A percentile compares a stretch with the other conserved stretches of the same genome.
phyloP scores from a whole-genome alignment of 768 basidiomycete genomes.

The Phlebiopsis flavidoalba region DNA sequence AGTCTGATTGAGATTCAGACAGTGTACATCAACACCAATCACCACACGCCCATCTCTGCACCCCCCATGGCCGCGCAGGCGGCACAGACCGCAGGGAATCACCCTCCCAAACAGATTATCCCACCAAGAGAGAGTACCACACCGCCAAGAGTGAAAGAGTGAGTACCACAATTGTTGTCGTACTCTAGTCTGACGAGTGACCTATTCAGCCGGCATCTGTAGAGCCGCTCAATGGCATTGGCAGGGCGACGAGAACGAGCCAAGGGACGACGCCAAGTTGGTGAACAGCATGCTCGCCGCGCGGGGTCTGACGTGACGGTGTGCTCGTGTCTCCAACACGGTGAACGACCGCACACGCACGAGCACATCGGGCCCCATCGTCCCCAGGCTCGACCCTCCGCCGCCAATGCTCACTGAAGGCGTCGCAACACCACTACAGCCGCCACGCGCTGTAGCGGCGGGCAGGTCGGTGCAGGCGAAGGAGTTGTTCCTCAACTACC shows the following conservation, averaged over 20 bases:
- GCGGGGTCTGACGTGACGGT: conserved; percentile 35
- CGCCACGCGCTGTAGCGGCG: conserved; percentile 15
- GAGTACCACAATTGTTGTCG: conserved; percentile 22
- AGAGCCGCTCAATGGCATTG: conserved; percentile 57
- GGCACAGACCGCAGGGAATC: conserved; percentile 40
- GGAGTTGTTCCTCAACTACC: conserved; percentile 92
- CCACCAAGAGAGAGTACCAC: no score
- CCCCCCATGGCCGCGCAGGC: conserved; percentile 60
- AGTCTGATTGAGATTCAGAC: conserved; percentile 96
- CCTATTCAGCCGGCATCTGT: conserved; percentile 48
- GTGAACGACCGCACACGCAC: conserved; percentile 69
- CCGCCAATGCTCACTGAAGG: conserved; percentile 15
- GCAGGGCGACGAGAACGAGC: conserved; percentile 61
- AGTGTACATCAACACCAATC: conserved; percentile 99
- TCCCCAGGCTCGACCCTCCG: conserved; percentile 12
- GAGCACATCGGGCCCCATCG: conserved; percentile 22
- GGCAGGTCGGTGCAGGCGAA: conserved; percentile 42
- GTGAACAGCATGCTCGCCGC: conserved; percentile 49
- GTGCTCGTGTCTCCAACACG: conserved; percentile 75
- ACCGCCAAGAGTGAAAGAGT: no score
- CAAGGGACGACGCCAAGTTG: conserved; percentile 49
- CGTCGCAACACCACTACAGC: conserved; percentile 26
- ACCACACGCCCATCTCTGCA: conserved; percentile 89
- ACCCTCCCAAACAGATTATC: conserved; percentile 37
- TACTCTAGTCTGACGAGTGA: background rate